Conservation (phyloP, 1,284 basidiomycete genomes). For the Hypsizygus ulmarius region DNA sequence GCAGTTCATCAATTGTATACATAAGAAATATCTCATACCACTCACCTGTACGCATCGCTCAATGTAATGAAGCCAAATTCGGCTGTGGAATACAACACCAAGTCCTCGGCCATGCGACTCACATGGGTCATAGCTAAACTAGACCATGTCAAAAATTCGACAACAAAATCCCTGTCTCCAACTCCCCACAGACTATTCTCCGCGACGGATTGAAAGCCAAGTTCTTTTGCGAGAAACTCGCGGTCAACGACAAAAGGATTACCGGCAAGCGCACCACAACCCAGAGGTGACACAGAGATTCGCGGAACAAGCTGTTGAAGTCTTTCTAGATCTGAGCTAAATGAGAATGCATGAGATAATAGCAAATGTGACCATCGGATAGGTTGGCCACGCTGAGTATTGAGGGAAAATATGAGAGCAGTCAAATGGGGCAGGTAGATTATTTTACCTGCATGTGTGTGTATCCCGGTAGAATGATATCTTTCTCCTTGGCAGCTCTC, state of each 20-base stretch:
- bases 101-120: conserved; percentile 92
- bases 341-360: conserved; percentile 92
- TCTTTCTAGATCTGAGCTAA: conserved; percentile 85
- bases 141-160: conserved; percentile 97
- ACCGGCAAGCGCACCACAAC: conserved; percentile 92
- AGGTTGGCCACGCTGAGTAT: conserved; percentile 93
- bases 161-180: conserved; percentile 95
- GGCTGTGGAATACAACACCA: conserved; percentile 95
- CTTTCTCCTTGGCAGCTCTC: conserved; percentile 89
- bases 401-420: conserved; percentile 10
- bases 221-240: conserved; percentile 82
- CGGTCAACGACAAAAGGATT: conserved; percentile 94
- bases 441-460: conserved; percentile 85
- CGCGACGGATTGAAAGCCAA: conserved; percentile 81
- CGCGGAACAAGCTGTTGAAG: conserved; percentile 84
- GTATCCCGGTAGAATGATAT: conserved; percentile 91
- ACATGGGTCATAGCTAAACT: conserved; percentile 92
- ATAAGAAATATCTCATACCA: neutral
- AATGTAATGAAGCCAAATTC: conserved; percentile 95
- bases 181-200: conserved; percentile 97
- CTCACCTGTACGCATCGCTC: conserved; percentile 93
- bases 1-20: conserved; percentile 5
- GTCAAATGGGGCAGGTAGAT: neutral
- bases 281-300: conserved; percentile 90
- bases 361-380: conserved; percentile 98